Evolutionary conservation across 176 grass and related monocot species (phyloP).

Genomic region (Zizania latifolia): DNA sequence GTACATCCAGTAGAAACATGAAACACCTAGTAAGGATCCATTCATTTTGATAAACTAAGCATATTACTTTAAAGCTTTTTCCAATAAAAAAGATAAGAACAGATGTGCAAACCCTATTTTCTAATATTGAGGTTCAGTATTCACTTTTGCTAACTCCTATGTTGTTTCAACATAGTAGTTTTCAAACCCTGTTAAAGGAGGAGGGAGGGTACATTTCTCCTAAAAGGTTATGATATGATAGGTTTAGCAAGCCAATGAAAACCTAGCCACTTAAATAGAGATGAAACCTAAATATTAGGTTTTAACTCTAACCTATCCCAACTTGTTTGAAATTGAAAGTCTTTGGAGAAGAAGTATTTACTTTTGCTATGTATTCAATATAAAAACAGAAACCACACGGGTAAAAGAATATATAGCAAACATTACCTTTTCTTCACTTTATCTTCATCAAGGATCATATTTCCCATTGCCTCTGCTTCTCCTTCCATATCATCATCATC

Average conservation of each 20-base stretch:
- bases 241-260: too few species aligned
- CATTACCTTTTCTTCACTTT: constrained; percentile 64
- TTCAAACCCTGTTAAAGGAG: too few species aligned
- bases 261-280: too few species aligned
- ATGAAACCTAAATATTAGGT: too few species aligned
- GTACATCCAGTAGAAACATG: not conserved
- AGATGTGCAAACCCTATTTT: not conserved
- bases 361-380: not conserved
- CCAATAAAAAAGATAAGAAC: not conserved
- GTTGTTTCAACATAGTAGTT: too few species aligned
- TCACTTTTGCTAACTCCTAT: too few species aligned
- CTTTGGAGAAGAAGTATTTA: too few species aligned
- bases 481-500: constrained; percentile 62
- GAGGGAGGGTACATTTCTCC: too few species aligned
- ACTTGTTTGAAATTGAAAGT: too few species aligned
- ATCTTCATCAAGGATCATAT: constrained; percentile 32
- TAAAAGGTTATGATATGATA: too few species aligned
- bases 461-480: constrained; percentile 46
- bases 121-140: not conserved
- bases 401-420: not conserved
- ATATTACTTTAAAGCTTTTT: not conserved
- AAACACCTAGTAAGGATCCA: not conserved
- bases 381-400: not conserved
- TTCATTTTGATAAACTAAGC: not conserved
- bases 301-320: too few species aligned